Evolutionary conservation across 139 green algal genomes (phyloP).

Genomic region (Picochlorum sp.): DNA sequence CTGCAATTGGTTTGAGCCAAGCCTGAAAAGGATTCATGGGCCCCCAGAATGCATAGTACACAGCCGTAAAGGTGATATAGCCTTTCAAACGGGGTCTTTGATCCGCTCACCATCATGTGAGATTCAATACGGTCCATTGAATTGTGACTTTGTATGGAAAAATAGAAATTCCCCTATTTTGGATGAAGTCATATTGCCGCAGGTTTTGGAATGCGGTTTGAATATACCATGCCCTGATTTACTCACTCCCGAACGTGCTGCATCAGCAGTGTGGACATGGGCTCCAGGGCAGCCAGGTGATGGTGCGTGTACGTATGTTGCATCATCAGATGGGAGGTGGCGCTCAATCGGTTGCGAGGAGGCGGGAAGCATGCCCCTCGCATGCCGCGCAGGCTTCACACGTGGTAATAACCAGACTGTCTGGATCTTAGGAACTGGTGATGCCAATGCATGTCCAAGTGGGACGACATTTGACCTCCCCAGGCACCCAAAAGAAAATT

Average conservation of each 20-base stretch:
- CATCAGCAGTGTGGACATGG: constrained; percentile 56
- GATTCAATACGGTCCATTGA: constrained; percentile 55
- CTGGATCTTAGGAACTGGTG: neutral
- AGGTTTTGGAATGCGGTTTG: constrained; percentile 41
- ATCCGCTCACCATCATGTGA: constrained; percentile 48
- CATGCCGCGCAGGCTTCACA: constrained; percentile 17
- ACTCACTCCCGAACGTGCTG: constrained; percentile 40
- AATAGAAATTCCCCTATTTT: constrained; percentile 28
- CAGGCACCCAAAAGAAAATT: constrained; percentile 37
- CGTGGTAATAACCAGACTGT: neutral
- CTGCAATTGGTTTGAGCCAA: constrained; percentile 47
- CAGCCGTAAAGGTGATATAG: neutral
- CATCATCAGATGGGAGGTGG: constrained; percentile 32
- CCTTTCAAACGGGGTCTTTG: constrained; percentile 26
- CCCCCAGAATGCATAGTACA: constrained; percentile 23
- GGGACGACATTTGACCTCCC: constrained; percentile 27
- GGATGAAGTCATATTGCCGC: constrained; percentile 20
- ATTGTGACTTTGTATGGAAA: constrained; percentile 50
- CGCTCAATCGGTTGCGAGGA: constrained; percentile 11
- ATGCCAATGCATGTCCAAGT: constrained; percentile 24
- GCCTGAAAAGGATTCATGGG: constrained; percentile 18
- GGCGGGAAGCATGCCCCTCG: constrained; percentile 9
- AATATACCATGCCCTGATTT: constrained; percentile 55
- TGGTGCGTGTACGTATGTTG: constrained; percentile 27
- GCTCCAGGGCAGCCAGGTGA: constrained; percentile 31